Evolutionary conservation across 2,329 filamentous ascomycete genomes (phyloP).

Genomic region (Xylariaceae sp.): DNA sequence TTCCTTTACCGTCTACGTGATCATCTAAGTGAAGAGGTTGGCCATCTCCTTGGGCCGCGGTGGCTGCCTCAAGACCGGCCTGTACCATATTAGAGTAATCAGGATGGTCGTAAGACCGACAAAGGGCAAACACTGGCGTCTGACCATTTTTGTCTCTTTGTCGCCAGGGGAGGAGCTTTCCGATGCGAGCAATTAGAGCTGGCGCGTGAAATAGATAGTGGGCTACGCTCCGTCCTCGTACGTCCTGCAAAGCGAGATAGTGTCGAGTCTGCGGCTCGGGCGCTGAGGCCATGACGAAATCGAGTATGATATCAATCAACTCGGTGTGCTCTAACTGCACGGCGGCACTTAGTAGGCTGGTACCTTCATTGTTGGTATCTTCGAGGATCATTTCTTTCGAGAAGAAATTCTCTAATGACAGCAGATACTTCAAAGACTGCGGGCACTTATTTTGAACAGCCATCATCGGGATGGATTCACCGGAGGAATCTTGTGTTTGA

Average conservation of each 20-base stretch:
- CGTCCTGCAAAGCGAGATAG: conserved; percentile 75
- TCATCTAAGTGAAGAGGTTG: conserved; percentile 84
- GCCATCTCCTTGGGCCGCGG: conserved; percentile 68
- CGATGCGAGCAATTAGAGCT: conserved; percentile 70
- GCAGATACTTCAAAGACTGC: conserved; percentile 71
- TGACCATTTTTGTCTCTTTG: conserved; percentile 94
- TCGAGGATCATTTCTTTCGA: conserved; percentile 66
- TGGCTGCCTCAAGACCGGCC: conserved; percentile 70
- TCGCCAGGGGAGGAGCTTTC: conserved; percentile 76
- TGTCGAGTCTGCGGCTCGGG: conserved; percentile 53
- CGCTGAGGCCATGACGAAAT: conserved; percentile 59
- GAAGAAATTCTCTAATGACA: conserved; percentile 74
- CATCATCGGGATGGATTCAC: conserved; percentile 88
- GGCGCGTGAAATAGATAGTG: conserved; percentile 96
- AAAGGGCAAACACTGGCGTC: conserved; percentile 93
- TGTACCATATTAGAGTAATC: conserved; percentile 86
- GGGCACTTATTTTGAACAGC: conserved; percentile 69
- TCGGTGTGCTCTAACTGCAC: conserved; percentile 77
- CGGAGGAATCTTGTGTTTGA: conserved; percentile 64
- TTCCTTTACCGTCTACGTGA: conserved; percentile 88
- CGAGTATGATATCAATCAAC: conserved; percentile 70
- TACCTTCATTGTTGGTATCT: conserved; percentile 85
- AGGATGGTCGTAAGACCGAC: conserved; percentile 89
- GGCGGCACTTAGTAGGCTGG: conserved; percentile 82
- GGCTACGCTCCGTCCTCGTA: conserved; percentile 81